phyloP scores from a whole-genome alignment of 768 basidiomycete species.

The Russula lepida region DNA sequence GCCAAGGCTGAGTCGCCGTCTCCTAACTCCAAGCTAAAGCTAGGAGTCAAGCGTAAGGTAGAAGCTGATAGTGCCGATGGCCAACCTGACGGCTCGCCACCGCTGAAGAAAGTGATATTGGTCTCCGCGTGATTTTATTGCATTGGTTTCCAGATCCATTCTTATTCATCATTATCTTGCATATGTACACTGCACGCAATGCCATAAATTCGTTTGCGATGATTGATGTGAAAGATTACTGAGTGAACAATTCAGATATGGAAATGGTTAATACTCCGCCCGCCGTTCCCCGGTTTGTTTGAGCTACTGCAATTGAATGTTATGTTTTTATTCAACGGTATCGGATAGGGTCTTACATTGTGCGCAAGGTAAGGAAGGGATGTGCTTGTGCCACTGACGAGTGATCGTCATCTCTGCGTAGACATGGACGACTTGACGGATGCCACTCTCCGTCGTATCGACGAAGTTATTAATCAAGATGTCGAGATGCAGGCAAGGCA shows the following conservation, averaged over 20 bases:
- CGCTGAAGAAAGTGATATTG: conserved; percentile 54
- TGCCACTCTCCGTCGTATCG: conserved; percentile 43
- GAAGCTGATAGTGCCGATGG: conserved; percentile 33
- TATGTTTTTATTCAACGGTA: not conserved
- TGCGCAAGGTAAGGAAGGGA: not conserved
- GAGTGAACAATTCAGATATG: not conserved
- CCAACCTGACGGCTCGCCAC: conserved; percentile 46
- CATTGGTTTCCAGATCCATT: conserved; percentile 5
- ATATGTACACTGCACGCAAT: conserved; percentile 20
- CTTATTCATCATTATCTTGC: conserved; percentile 19
- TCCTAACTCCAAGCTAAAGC: conserved; percentile 41
- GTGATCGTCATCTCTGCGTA: not conserved
- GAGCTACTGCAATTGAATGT: not conserved
- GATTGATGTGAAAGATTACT: not conserved
- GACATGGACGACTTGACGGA: conserved; percentile 15
- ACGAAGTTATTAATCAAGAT: conserved; percentile 53
- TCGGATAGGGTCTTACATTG: not conserved
- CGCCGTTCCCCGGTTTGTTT: not conserved
- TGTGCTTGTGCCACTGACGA: not conserved
- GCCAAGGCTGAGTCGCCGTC: conserved; percentile 35
- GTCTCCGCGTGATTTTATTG: conserved; percentile 21
- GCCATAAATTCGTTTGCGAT: conserved; percentile 7
- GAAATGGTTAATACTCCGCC: not conserved
- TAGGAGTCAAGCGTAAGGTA: conserved; percentile 71
- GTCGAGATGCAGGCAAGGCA: conserved; percentile 67